A percentile compares a stretch with the other conserved stretches of the same genome.
Evolutionary conservation across 2,329 filamentous ascomycete genomes (phyloP).

Genomic region (Fusarium papillatum): DNA sequence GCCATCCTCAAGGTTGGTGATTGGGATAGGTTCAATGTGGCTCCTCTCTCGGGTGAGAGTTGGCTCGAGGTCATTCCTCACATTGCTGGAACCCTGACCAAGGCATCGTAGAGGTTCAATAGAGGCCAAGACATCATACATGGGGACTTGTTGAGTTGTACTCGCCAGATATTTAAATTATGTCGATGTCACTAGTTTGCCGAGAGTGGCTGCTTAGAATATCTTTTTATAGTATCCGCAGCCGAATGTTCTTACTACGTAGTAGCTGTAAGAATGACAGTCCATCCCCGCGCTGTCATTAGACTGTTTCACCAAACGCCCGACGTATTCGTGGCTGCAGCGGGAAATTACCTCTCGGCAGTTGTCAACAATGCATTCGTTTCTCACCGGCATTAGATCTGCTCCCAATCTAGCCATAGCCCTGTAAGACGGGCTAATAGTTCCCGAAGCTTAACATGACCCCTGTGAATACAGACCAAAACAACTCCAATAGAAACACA

Average conservation of each 20-base stretch:
- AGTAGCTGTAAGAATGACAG: background rate
- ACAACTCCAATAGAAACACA: background rate
- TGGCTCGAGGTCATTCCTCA: background rate
- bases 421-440: constrained; percentile 7
- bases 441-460: background rate
- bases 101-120: background rate
- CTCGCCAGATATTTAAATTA: background rate
- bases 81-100: background rate
- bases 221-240: background rate
- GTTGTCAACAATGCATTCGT: background rate
- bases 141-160: background rate
- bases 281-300: background rate
- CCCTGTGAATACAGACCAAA: background rate
- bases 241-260: too few relatives aligned
- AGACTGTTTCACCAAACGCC: background rate
- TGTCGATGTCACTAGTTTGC: background rate
- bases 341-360: background rate
- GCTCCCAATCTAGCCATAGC: background rate
- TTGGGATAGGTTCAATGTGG: background rate
- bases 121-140: background rate
- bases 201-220: background rate
- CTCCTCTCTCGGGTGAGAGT: background rate
- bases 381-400: background rate
- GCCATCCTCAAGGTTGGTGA: background rate
- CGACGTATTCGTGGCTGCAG: background rate